A percentile compares a stretch with the other conserved stretches of the same genome.
Conservation (phyloP, 129 eudicot genomes). For the Saposhnikovia divaricata region DNA sequence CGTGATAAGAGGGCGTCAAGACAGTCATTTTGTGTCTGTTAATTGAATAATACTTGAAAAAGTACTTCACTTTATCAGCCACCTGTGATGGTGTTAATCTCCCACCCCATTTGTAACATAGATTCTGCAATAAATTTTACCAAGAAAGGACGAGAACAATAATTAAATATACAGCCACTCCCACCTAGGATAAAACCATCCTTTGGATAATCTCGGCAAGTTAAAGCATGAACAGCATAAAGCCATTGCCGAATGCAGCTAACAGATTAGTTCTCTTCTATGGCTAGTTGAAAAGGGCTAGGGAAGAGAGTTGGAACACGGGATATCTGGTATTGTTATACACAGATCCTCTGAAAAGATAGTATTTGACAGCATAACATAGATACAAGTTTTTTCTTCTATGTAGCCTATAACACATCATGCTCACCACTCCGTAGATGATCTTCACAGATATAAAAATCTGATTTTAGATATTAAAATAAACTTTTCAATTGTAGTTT, state of each 20-base stretch:
- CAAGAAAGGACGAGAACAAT: background rate
- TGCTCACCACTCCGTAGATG: background rate
- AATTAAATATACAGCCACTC: background rate
- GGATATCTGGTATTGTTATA: background rate
- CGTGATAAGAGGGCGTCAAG: conserved; percentile 87
- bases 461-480: background rate
- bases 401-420: background rate
- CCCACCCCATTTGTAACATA: conserved; percentile 81
- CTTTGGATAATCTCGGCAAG: background rate
- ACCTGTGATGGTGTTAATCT: conserved; percentile 69
- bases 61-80: conserved; percentile 86
- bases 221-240: background rate
- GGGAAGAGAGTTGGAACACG: background rate
- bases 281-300: background rate
- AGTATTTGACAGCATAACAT: background rate
- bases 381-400: background rate
- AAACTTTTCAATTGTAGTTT: background rate
- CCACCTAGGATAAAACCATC: background rate
- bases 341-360: background rate
- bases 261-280: background rate
- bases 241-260: background rate
- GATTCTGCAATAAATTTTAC: conserved; percentile 39
- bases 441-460: background rate
- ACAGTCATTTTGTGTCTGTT: conserved; percentile 98
- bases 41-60: conserved; percentile 92